Evolutionary conservation across 495 filamentous ascomycete genomes (phyloP), one percentile per base, ranked within the genome.

Genomic region (Rostrohypoxylon terebratum): DNA sequence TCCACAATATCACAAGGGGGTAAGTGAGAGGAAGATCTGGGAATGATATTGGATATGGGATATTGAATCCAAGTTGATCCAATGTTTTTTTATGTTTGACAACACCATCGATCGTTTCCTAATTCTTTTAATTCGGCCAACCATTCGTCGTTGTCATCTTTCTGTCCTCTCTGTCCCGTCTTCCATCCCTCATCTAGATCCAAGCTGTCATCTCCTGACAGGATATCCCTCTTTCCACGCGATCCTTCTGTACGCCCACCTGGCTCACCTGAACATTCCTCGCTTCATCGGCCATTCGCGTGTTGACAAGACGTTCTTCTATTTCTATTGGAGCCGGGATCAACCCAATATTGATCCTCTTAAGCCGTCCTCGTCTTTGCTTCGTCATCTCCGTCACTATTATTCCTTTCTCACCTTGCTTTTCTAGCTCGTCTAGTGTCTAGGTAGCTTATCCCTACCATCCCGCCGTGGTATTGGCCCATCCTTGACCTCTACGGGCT

Each of bases 241-340:
- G 55, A 69, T 73, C 65, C 71, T 73, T 73, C 50, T 28, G 61
- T 68, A 69, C 71, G 61, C 61, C 55, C 62, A 20, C 16, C 42
- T 45, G 42, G 42, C 61, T 48, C 62, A 45, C 42, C 42, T 45
- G 42, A 16, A 45, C 42, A 45, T 62, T 68, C 40, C 64, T 72
- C 47, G 45, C 59, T 64, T 72, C 59, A 44, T 63, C 63, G 21
- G 57, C 51, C 34, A 63, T 64, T 58, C 60, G 38, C 34, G 33
- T 64, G 48, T 28, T 58, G 28, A 44, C 45, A 53, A 51, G 31
- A 51, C 67, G 47, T 42, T 51, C 50, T 58, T 54, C 28, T 36
- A 44, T 23, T 63, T 59, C 28, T 44, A 53, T 68, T 47, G 36
- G 66, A 61, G 53, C 65, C 68, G 55, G 68, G 55, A 62, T 50